Base-by-base conservation (phyloP, 208 protist genomes). In the Balamuthia mandrillaris region DNA sequence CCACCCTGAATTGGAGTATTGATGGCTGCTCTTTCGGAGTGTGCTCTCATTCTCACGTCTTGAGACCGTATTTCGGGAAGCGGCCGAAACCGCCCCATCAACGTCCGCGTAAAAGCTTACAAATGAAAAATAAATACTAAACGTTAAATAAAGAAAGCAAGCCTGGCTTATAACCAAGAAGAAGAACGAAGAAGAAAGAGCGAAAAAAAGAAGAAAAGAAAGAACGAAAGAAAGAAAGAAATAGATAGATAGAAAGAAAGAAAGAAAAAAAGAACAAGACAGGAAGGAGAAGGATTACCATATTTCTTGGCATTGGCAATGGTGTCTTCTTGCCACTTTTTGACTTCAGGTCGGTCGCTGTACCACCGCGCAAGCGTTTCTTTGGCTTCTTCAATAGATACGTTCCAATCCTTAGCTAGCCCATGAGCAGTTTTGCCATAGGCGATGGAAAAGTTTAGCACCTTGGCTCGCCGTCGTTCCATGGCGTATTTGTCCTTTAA, bases 401-500 rank as follows among this genome's bases (percentile, higher is more conserved):
- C 91, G 49, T 74, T 75, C 90, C 90, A 94, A 81, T 94, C 92
- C 44, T 89, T 86, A 0, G 91, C 87, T 12, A 95, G 60, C 39
- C 88, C 88, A 35, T 86, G 51, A n/a, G 74, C 68, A n/a, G 88
- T 91, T 49, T 91, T 91, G 47, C 88, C 88, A 68, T 95, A 95
- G 14, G 92, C 93, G 68, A 95, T 94, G 2, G 90, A 93, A 70
- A 95, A 95, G 68, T 95, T 95, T 2, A 95, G 72, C 27, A 78
- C 91, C 79, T 95, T 95, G 0, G 93, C 93, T 52, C 88, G 72
- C 41, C 88, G 24, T n/a, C 93, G 72, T 81, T 95, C 93, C 7
- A 70, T 45, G n/a, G 85, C 92, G 60, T 77, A 95, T 0, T 60
- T 21, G 54, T 95, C 92, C 85, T 95, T 95, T 0, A 95, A 29